Evolutionary conservation across 306 rosid genomes (phyloP).

Genomic region (Cicer cuneatum): DNA sequence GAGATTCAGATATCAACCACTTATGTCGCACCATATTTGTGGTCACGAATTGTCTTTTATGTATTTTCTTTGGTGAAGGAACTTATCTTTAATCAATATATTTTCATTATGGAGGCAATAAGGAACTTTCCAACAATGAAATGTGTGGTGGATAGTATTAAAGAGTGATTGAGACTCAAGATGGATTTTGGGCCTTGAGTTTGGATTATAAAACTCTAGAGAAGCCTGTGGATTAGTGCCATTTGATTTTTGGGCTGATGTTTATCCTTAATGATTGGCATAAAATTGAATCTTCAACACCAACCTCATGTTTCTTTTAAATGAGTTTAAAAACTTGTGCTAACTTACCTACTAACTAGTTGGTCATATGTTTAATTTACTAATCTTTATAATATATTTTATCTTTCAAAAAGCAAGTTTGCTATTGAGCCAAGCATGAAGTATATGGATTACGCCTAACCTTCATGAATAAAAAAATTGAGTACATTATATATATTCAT

Average conservation of each 20-base stretch:
- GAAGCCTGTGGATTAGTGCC: not conserved
- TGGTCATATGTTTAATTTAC: not conserved
- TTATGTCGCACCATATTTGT: no score
- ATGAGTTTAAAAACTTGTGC: not conserved
- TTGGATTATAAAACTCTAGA: conserved; percentile 2
- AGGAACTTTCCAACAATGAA: not conserved
- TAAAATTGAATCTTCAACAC: conserved; percentile 1
- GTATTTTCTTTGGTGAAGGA: no score
- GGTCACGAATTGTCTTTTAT: no score
- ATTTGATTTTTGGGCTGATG: conserved; percentile 28
- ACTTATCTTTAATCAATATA: not conserved
- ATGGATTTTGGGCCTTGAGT: conserved; percentile 33
- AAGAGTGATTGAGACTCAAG: not conserved
- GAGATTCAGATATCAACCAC: no score
- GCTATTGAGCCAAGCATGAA: not conserved
- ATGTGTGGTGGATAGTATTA: not conserved
- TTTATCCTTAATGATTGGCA: not conserved
- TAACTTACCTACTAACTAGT: conserved; percentile 6
- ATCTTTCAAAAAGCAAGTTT: not conserved
- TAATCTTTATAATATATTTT: no score
- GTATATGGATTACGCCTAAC: conserved; percentile 12
- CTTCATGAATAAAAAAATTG: not conserved
- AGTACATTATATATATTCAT: not conserved
- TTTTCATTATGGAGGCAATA: not conserved
- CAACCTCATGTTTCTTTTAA: not conserved